Conservation (phyloP, 441 rosid genomes). For the Adansonia madagascariensis region DNA sequence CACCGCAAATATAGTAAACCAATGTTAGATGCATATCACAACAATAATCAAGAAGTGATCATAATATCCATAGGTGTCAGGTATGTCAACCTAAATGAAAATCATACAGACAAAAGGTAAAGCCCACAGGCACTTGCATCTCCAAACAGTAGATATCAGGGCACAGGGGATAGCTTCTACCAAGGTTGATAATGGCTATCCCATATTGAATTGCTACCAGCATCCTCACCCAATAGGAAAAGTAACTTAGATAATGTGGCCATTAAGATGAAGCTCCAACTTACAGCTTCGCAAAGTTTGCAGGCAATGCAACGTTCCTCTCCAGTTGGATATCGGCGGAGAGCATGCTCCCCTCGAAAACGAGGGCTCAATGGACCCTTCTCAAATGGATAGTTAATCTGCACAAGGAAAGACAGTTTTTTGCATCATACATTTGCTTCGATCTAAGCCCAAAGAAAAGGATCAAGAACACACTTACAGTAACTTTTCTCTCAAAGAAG, state of each 20-base stretch:
- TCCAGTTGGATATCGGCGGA: conserved; percentile 91
- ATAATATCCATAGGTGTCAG: background rate
- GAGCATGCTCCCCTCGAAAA: conserved; percentile 97
- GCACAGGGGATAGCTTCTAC: background rate
- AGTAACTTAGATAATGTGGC: background rate
- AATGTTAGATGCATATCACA: background rate
- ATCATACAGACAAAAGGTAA: background rate
- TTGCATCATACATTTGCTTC: conserved; percentile 6
- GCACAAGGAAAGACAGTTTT: conserved; percentile 27
- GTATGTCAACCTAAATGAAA: background rate
- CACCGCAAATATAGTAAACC: background rate
- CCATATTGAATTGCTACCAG: background rate
- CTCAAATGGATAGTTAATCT: conserved; percentile 99
- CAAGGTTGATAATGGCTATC: background rate
- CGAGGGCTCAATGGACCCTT: conserved; percentile 98
- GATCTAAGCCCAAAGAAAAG: conserved; percentile 3
- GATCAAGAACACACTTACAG: conserved; percentile 55
- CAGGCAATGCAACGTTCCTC: conserved; percentile 99
- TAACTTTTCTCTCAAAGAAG: conserved; percentile 90
- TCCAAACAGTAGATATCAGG: background rate
- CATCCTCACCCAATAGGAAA: background rate
- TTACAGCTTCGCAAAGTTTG: conserved; percentile 99
- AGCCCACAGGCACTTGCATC: background rate
- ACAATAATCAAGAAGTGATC: background rate
- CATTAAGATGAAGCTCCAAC: conserved; percentile 30